These are phyloP conservation scores for Aegilops bicornis DNA, from an alignment of 176 grass and related monocot genomes.

Conservation along the genomic window DNA sequence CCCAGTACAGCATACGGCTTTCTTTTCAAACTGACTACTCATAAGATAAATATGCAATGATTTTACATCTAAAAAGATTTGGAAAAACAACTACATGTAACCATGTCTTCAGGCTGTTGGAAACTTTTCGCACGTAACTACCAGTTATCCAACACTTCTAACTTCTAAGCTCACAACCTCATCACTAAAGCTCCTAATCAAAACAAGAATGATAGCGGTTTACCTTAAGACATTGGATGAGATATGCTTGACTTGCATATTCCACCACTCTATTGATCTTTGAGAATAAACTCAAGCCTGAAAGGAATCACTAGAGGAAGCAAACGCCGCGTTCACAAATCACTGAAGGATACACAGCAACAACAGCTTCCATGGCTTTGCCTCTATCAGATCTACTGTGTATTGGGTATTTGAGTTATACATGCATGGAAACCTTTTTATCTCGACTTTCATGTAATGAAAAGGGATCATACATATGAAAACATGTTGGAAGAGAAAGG, in stretches of 20 bases:
- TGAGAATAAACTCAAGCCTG: constrained; percentile 13
- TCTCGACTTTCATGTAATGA: background rate
- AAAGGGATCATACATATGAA: background rate
- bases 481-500: background rate
- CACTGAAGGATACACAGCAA: constrained; percentile 17
- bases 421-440: background rate
- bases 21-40: background rate
- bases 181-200: background rate
- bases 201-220: background rate
- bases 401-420: background rate
- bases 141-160: background rate
- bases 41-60: background rate
- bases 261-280: background rate
- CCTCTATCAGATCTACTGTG: constrained; percentile 23
- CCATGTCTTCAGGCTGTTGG: background rate
- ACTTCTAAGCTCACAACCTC: background rate
- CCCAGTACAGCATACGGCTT: background rate
- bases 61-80: background rate
- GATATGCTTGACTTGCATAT: background rate
- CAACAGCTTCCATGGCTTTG: background rate
- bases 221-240: background rate
- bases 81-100: background rate
- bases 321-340: background rate
- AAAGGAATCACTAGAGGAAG: constrained; percentile 35
- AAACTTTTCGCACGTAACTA: background rate